Conservation (phyloP, 768 basidiomycete species). For the Cantharellus anzutake region DNA sequence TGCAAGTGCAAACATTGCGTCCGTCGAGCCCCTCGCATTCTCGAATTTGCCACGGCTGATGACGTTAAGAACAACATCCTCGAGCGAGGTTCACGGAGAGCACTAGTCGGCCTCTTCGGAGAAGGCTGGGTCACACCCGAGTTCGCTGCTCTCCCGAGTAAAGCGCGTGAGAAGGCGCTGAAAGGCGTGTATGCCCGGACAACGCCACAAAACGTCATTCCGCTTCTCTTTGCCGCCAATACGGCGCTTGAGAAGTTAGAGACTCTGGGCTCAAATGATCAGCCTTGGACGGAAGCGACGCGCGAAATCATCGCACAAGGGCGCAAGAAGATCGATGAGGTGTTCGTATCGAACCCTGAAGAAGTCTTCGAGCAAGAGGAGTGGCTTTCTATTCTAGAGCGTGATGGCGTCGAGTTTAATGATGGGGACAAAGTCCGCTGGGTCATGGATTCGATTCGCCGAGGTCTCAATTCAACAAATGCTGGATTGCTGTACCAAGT, state of each 20-base stretch:
- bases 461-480: constrained; percentile 43
- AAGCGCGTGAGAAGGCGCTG: constrained; percentile 47
- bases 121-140: constrained; percentile 78
- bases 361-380: constrained; percentile 47
- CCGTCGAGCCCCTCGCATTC: constrained; percentile 57
- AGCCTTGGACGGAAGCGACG: constrained; percentile 41
- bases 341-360: constrained; percentile 38
- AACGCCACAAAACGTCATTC: constrained; percentile 44
- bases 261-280: constrained; percentile 15
- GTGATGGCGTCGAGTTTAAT: constrained; percentile 54
- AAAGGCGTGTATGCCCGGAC: constrained; percentile 55
- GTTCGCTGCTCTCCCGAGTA: constrained; percentile 49
- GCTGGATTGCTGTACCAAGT: constrained; percentile 67
- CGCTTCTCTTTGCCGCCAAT: constrained; percentile 48
- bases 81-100: constrained; percentile 50
- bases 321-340: constrained; percentile 40
- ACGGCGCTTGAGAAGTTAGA: constrained; percentile 47
- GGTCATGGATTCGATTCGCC: constrained; percentile 44
- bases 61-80: constrained; percentile 62
- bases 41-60: constrained; percentile 57
- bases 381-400: constrained; percentile 57
- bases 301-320: constrained; percentile 48
- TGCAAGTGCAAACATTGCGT: constrained; percentile 76
- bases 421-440: constrained; percentile 62
- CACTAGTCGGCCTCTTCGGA: constrained; percentile 68